Percentiles rank a stretch among this genome's conserved stretches.
Conservation (phyloP, 768 basidiomycete species). For the Hysterangium stoloniferum region DNA sequence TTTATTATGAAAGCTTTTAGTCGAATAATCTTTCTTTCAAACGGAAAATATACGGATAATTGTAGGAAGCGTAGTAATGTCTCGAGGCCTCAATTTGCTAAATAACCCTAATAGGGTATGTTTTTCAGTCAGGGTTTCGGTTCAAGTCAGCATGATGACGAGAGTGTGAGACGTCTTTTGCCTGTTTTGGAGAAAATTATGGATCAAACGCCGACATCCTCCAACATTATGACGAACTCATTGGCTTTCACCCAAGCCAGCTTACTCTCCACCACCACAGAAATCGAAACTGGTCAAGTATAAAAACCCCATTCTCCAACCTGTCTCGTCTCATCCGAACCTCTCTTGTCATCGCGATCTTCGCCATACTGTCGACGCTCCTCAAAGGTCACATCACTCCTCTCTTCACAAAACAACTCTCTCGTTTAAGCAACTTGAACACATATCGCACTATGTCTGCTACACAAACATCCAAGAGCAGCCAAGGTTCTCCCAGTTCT, state of each 20-base stretch:
- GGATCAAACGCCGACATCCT: not conserved
- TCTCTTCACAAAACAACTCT: not conserved
- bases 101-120: no score
- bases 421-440: not conserved
- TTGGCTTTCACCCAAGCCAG: not conserved
- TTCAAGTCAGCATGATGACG: not conserved
- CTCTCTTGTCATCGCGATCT: not conserved
- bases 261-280: not conserved
- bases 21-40: not conserved
- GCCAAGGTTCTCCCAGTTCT: not conserved
- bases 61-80: no score
- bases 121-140: not conserved
- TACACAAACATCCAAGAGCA: not conserved
- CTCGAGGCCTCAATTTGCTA: no score
- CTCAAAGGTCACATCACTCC: not conserved
- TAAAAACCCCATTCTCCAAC: not conserved
- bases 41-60: no score
- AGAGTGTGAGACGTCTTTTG: not conserved
- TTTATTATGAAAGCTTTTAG: not conserved
- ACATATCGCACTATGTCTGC: constrained; percentile 7
- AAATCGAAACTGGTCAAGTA: no score
- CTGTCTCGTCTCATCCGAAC: constrained; percentile 3
- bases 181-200: not conserved
- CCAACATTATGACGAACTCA: not conserved
- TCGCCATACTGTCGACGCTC: constrained; percentile 6